Base-by-base conservation (phyloP, 768 basidiomycete genomes). In the Trametes gibbosa region DNA sequence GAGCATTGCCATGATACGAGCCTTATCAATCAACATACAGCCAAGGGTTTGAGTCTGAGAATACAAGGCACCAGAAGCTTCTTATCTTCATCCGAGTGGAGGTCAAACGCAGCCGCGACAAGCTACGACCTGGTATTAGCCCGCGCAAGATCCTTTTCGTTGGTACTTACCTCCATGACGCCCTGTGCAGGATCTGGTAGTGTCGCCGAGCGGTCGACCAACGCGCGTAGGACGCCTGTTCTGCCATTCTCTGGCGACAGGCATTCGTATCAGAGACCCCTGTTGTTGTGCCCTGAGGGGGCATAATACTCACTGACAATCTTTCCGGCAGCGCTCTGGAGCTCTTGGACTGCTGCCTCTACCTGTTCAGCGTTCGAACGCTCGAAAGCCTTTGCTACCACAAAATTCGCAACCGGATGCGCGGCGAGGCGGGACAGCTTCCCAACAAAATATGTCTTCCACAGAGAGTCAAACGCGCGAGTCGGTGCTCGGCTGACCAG, bases 371-470 rank as follows among this genome's bases (percentile, higher is more conserved):
- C 76, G n/a, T 81, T 76, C 13, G 86, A 70, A 46, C 91, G 78
- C 50, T 84, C 83, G 25, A 95, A 63, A 0, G 87, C 90, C 70
- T 85, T 88, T 0, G 95, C 89, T 5, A 95, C 78, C 21, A 98
- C 95, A 66, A 94, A 99, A 69, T 98, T 99, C 13, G 92, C 94
- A 2, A 95, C 90, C 2, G 95, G 93, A 72, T 99, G 96, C 19
- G 81, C 76, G 17, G 89, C 86, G 27, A 97, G 76, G 56, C 87
- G 82, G 3, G 80, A 73, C 37, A 97, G 76, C 62, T 86, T 85
- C n/a, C 84, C 85, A 43, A 75, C 71, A 69, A 98, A 88, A 73
- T 97, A 95, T 0, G 81, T 80, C 2, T 74, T 66, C 96, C 96
- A 98, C 5, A 97, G 67, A 0, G 78, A 66, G 32, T 73, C 69